Evolutionary conservation across 331 rosid species (phyloP).

Genomic region (Dryas integrifolia): DNA sequence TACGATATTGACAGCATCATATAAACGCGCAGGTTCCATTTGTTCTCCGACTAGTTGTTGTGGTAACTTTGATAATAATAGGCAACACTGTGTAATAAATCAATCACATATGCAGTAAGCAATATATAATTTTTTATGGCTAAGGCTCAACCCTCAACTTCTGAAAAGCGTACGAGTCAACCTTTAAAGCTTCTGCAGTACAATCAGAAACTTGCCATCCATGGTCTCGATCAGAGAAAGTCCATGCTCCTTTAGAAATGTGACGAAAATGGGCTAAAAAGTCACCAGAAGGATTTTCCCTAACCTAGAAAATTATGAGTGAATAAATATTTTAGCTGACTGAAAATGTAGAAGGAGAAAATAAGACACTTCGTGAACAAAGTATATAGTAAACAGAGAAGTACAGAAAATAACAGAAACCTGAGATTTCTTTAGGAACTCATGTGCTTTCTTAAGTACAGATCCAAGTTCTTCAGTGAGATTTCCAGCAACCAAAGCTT

Average conservation of each 20-base stretch:
- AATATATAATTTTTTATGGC: neutral
- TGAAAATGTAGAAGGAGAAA: neutral
- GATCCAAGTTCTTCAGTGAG: slow-evolving; percentile 38
- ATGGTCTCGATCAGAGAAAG: slow-evolving; percentile 73
- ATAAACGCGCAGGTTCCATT: slow-evolving; percentile 44
- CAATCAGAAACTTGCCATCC: slow-evolving; percentile 83
- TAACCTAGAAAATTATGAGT: slow-evolving; percentile 21
- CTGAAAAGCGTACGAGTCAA: neutral
- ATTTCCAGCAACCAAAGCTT: slow-evolving; percentile 62
- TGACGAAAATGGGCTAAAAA: slow-evolving; percentile 59
- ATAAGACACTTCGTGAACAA: neutral
- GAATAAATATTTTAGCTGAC: neutral
- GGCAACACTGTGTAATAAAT: slow-evolving; percentile 42
- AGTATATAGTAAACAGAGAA: no score
- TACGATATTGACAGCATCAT: slow-evolving; percentile 53
- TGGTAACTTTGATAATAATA: slow-evolving; percentile 46
- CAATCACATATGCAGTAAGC: neutral
- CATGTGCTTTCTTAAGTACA: slow-evolving; percentile 54
- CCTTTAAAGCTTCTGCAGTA: slow-evolving; percentile 75
- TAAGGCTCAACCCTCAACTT: neutral
- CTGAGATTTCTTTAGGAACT: slow-evolving; percentile 20
- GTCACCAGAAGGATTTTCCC: slow-evolving; percentile 55
- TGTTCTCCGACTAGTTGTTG: slow-evolving; percentile 54
- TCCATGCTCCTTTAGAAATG: slow-evolving; percentile 78
- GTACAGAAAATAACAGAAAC: neutral